Evolutionary conservation across 768 basidiomycete species (phyloP), one percentile per base, ranked within the genome.

Genomic region (Russula emetica): DNA sequence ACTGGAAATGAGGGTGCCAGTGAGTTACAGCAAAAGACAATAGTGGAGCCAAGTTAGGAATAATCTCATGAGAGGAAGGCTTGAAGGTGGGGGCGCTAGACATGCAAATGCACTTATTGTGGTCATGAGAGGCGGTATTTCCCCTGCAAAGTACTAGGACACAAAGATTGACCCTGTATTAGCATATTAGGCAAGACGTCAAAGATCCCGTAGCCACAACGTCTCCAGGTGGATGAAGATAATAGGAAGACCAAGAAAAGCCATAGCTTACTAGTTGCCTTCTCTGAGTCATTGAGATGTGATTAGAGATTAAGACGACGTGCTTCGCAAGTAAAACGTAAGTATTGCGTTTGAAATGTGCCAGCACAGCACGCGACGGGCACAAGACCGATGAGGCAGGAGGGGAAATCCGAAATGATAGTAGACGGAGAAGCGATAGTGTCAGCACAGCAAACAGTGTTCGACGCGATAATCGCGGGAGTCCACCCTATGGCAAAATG

Each of bases 401-500:
- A 45, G 50, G 28, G 44, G 34, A 2, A 34, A 45, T 24, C 32
- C 8, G 42, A 51, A 47, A 45, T n/a, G 50, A 6, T 34, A 7
- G 42, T 32, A 10, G 30, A 44, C 11, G 34, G 26, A 51, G 26
- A 59, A 40, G 36, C 11, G 7, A 18, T 24, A 26, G 22, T 45
- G 32, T 18, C 40, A 28, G 36, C 30, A 28, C 30, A 44, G 36
- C 24, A 38, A n/a, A 18, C 26, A 52, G 47, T 24, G 32, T 52
- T n/a, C 38, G 32, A 55, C 18, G 22, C 38, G 54, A 55, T 60
- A n/a, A 64, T 52, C 38, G 38, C 47, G 47, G 47, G 2, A 5
- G n/a, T 24, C 22, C 22, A 34, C 13, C 63, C 63, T 64, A 61
- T 61, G 45, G 63, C 59, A 40, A 64, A 61, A 64, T 56, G 47